Evolutionary conservation across 192 early-diverging fungal genomes (phyloP), one percentile per base, ranked within the genome.

Genomic region (Linnemannia exigua): DNA sequence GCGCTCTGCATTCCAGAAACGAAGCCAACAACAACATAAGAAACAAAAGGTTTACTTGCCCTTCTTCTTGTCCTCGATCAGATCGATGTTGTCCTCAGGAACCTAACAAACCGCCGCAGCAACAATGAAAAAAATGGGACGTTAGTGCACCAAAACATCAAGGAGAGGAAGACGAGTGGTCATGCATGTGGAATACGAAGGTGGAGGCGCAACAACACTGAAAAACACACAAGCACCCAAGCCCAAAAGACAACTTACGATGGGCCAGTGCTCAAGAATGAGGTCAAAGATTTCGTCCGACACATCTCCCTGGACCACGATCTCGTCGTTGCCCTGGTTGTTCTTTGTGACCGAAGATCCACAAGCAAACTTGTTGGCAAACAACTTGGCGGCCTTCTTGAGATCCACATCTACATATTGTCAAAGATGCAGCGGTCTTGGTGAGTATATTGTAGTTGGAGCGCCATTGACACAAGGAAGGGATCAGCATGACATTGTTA

Each of bases 241-340:
- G n/a, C n/a, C n/a, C n/a, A n/a, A 19, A 0, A 36, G 50, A 46
- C 46, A 44, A 86, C 88, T 87, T 88, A 95, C 93, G 38, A 92
- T 70, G 20, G 93, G 90, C 92, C 93, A 97, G 44, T 92, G 94
- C 87, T 93, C 91, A 54, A 92, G 74, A 81, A 99, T 96, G 41
- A 98, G 87, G 15, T 96, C 96, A 71, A 91, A 90, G 61, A 99
- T 92, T 80, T 99, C 98, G 69, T 99, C 93, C 31, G 94, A 92
- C 69, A 98, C 93, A 82, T 99, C 98, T 77, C 98, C 98, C 84
- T 99, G 98, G 11, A 99, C 95, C 35, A 98, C 95, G 88, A 99
- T 98, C 87, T 99, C 98, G 68, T 99, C 98, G 67, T 83, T 89
- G 80, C 97, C 97, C 87, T 96, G 94, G 76, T 95, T 94, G 85